Percentiles rank a stretch among this genome's conserved stretches.
Conservation (phyloP, 768 basidiomycete species). For the Tylopilus felleus region DNA sequence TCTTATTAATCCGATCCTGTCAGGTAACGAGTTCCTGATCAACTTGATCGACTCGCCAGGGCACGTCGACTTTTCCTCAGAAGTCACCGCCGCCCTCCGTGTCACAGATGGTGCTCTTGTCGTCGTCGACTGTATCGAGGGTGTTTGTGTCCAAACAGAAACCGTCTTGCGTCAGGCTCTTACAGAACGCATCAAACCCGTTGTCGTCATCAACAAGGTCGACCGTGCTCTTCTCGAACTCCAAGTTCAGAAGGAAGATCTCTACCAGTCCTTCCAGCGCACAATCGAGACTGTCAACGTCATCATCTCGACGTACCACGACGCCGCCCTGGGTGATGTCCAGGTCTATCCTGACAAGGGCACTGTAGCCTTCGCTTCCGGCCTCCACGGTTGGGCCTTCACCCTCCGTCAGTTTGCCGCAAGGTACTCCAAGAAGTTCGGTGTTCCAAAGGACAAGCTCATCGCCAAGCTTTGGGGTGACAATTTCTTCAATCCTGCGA, state of each 20-base stretch:
- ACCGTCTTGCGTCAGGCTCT: constrained; percentile 97
- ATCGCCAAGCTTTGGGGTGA: constrained; percentile 98
- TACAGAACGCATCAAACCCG: constrained; percentile 98
- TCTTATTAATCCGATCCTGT: constrained; percentile 5
- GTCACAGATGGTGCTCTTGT: constrained; percentile 99
- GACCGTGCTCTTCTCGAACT: constrained; percentile 99
- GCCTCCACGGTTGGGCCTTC: constrained; percentile 99
- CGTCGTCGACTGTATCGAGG: constrained; percentile 99
- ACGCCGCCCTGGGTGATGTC: constrained; percentile 90
- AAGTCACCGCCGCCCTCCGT: constrained; percentile 99
- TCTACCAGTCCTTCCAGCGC: constrained; percentile 96
- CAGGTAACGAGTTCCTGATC: constrained; percentile 96
- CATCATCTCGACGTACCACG: constrained; percentile 96
- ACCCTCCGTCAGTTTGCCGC: constrained; percentile 95
- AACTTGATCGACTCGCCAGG: constrained; percentile 99
- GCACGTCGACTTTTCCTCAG: constrained; percentile 99
- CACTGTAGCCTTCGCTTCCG: constrained; percentile 98
- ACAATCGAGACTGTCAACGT: constrained; percentile 98
- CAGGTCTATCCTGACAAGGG: constrained; percentile 99
- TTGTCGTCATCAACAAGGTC: constrained; percentile 99
- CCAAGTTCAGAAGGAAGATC: constrained; percentile 93
- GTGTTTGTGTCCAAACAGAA: constrained; percentile 99
- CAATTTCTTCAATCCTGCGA: constrained; percentile 98
- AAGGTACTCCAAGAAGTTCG: constrained; percentile 97
- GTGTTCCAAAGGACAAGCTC: constrained; percentile 98